Evolutionary conservation across 2,329 filamentous ascomycete species (phyloP), one percentile per base, ranked within the genome.

Genomic region (Apiospora malaysiana): DNA sequence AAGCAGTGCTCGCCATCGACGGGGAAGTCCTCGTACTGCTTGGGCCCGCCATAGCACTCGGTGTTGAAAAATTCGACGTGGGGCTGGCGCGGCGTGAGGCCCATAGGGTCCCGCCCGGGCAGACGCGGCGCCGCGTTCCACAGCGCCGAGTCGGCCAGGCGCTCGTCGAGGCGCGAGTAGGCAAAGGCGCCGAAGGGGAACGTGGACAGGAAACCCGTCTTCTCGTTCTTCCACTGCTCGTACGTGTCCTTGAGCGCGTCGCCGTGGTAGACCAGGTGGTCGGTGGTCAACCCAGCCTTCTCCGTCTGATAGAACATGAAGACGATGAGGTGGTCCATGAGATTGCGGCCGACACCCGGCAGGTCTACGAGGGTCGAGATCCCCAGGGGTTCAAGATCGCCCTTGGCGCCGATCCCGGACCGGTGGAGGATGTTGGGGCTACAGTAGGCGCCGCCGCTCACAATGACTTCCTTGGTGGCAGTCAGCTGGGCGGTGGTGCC

Each of bases 111-210:
- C 5, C 89, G 86, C 4, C 86, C 87, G 37, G 82, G 78, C 46
- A 80, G 69, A 7, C 85, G 82, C 0, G 83, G 79, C 0, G 88
- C 86, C 5, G 82, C 79, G 2, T 82, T 82, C 90, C 90, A 92
- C 8, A 89, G 74, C 3, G 84, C 81, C 0, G 86, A 85, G 73
- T 89, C 82, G 65, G 83, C 80, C 0, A 92, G 83, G 8, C 89
- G 86, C 10, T 89, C 85, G 71, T 91, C 88, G 0, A 92, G 82
- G n/a, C 90, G 85, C 7, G 89, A 86, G 74, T 85, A 92, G 14
- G 85, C 89, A 69, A 91, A 91, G 14, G 84, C 83, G 51, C 90
- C 90, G 69, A 91, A 92, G 12, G 89, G 89, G 74, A 91, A 91
- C 0, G 84, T 86, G 1, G 89, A 88, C 0, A 91, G 80, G 45